Evolutionary conservation across 2,329 filamentous ascomycete genomes (phyloP).

Genomic region (Rutstroemia sp.): DNA sequence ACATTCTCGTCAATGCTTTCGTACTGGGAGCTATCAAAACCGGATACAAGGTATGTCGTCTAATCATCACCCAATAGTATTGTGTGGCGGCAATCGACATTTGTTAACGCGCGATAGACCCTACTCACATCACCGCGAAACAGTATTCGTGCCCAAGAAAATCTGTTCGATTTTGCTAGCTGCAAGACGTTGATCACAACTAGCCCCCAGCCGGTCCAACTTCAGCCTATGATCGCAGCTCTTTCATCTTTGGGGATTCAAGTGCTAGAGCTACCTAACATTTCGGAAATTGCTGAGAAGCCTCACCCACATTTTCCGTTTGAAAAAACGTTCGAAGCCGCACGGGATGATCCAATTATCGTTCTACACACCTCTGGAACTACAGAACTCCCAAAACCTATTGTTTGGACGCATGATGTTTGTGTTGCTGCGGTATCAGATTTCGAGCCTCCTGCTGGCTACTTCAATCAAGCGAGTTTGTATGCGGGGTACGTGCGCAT

Average conservation of each 20-base stretch:
- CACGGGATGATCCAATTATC: neutral
- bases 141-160: constrained; percentile 1
- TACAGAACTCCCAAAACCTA: constrained; percentile 1
- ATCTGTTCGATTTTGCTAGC: neutral
- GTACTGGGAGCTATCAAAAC: constrained; percentile 5
- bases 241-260: neutral
- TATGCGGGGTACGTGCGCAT: neutral
- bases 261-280: neutral
- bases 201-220: neutral
- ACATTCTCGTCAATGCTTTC: neutral
- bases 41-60: constrained; percentile 2
- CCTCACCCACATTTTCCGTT: neutral
- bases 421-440: neutral
- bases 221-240: neutral
- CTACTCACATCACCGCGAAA: constrained; percentile 6
- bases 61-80: neutral
- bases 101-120: neutral
- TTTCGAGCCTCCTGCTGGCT: neutral
- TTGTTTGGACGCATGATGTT: neutral
- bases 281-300: neutral
- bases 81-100: neutral
- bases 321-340: neutral
- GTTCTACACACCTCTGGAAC: constrained; percentile 4
- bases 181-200: constrained; percentile 3
- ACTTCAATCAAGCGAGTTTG: neutral